These are phyloP conservation scores for Cylindrotheca closterium DNA, from an alignment of 108 stramenopile species.

Conservation along the genomic window DNA sequence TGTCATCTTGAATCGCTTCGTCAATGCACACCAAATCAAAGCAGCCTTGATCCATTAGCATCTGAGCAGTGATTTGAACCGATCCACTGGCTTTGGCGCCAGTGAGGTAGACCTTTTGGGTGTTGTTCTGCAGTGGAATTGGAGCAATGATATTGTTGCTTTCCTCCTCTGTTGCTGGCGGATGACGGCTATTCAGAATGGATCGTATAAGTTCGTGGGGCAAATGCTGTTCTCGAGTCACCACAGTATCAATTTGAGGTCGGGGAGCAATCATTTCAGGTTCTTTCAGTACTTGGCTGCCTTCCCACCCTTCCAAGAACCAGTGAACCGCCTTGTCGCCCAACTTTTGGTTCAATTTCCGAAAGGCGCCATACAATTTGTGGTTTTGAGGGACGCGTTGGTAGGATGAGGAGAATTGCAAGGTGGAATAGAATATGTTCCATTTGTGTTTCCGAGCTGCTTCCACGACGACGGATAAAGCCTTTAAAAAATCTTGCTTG, in stretches of 20 bases:
- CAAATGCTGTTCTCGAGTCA: neutral
- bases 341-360: neutral
- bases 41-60: neutral
- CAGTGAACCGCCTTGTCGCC: neutral
- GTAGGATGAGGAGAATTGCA: neutral
- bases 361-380: neutral
- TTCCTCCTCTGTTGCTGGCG: too few relatives aligned
- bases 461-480: neutral
- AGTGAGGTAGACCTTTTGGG: neutral
- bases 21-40: constrained; percentile 5
- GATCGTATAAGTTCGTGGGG: neutral
- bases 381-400: neutral
- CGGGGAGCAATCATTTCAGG: neutral
- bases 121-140: neutral
- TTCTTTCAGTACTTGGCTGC: neutral
- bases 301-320: neutral
- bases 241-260: neutral
- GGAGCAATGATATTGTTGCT: too few relatives aligned
- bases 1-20: constrained; percentile 39
- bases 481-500: neutral
- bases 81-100: neutral
- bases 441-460: neutral
- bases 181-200: too few relatives aligned
- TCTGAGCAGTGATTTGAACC: neutral
- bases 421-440: neutral